Percentiles rank a stretch among this genome's conserved stretches.
Conservation (phyloP, 2,329 filamentous ascomycete species). For the Torrubiella hemipterigena region DNA sequence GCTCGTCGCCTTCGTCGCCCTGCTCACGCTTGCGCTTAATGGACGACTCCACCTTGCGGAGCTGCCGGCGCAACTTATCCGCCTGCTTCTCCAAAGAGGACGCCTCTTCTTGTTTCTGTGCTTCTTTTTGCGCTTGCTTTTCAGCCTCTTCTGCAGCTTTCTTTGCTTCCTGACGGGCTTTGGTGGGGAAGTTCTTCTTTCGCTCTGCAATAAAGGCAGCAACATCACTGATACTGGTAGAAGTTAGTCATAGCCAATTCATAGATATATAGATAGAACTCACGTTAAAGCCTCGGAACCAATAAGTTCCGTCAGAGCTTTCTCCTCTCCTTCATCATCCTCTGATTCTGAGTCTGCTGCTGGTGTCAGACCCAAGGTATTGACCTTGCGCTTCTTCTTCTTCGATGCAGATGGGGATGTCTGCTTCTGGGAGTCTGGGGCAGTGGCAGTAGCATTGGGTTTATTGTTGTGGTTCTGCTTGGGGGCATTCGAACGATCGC, state of each 20-base stretch:
- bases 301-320: conserved; percentile 44
- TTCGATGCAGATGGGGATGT: conserved; percentile 39
- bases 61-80: conserved; percentile 49
- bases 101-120: conserved; percentile 46
- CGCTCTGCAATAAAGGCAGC: conserved; percentile 72
- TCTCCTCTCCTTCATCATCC: conserved; percentile 61
- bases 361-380: conserved; percentile 60
- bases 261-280: conserved; percentile 14
- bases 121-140: no score
- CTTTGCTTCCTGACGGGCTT: conserved; percentile 54
- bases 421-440: conserved; percentile 16
- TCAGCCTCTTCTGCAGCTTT: conserved; percentile 35
- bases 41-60: conserved; percentile 59
- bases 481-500: conserved; percentile 34
- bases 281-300: conserved; percentile 44
- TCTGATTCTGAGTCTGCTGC: conserved; percentile 51
- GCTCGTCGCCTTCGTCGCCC: conserved; percentile 55
- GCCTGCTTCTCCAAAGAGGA: conserved; percentile 46
- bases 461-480: conserved; percentile 8
- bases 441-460: no score
- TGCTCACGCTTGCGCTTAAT: conserved; percentile 58
- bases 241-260: conserved; percentile 6
- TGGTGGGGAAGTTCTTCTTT: conserved; percentile 69
- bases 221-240: conserved; percentile 53
- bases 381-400: conserved; percentile 62